Base-by-base conservation (phyloP, 2,329 filamentous ascomycete species). In the Alternaria alternata region DNA sequence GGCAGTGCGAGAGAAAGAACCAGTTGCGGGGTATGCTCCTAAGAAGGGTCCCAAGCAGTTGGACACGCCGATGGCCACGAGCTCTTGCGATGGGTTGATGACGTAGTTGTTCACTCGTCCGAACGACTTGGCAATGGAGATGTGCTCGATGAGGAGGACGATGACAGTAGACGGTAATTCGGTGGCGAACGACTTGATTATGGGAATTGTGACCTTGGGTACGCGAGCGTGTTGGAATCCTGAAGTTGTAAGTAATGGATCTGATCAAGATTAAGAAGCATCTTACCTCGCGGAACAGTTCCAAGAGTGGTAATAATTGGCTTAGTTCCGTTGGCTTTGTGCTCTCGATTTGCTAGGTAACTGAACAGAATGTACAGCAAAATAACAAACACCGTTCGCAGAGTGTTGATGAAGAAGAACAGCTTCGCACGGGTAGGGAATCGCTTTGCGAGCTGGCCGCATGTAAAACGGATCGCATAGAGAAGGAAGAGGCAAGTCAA, bases 101-200 rank as follows among this genome's bases (percentile, higher is more conserved):
- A 88, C 90, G 80, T 99, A 99, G 81, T 97, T 96, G 83, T 97
- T 97, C 69, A 97, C 87, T 63, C 94, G 87, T 11, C 95, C 94
- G 69, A 99, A 98, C 0, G 94, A 97, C 78, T 98, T 99, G 22
- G 94, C 93, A 65, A 98, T 98, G 44, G 94, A 93, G 70, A 98
- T 96, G 76, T 99, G 94, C 80, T 99, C 95, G 65, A 98, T 96
- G 32, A 99, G 85, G 59, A 98, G 85, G 18, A 99, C 93, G 67
- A 98, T 96, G 56, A 97, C 89, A 0, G 91, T 90, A 7, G 91
- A 91, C 0, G 95, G 95, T 3, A 99, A 83, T 65, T 97, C 86
- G 30, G 84, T 82, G 1, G 86, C 84, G 72, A 96, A 93, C 1
- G 87, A 81, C 3, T 81, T 83, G 71, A 97, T 86, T 47, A 97